phyloP scores from a whole-genome alignment of 2,329 filamentous ascomycete genomes.

The Massarina eburnea region DNA sequence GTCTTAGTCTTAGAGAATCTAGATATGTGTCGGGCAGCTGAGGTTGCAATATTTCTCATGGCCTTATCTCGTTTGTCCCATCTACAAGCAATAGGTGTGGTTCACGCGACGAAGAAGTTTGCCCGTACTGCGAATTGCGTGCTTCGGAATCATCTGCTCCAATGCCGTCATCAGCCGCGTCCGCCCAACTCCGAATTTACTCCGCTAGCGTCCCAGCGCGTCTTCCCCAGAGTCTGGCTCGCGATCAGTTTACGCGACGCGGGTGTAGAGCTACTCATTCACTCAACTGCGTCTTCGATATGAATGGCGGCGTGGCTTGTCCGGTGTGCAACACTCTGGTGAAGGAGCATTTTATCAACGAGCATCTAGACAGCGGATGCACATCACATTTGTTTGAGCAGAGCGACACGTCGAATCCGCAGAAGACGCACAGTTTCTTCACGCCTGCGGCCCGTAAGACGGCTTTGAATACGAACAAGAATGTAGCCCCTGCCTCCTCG shows the following conservation, averaged over 20 bases:
- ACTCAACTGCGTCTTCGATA: slow-evolving; percentile 17
- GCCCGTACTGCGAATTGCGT: slow-evolving; percentile 36
- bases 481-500: slow-evolving; percentile 22
- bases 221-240: slow-evolving; percentile 10
- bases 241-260: slow-evolving; percentile 24
- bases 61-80: not conserved
- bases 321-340: slow-evolving; percentile 79
- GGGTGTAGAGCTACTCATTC: slow-evolving; percentile 8
- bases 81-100: not conserved
- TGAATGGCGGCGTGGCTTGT: slow-evolving; percentile 63
- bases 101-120: not conserved
- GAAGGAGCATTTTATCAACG: slow-evolving; percentile 76
- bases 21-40: slow-evolving; percentile 7
- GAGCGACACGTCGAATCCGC: slow-evolving; percentile 36
- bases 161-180: slow-evolving; percentile 35
- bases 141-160: slow-evolving; percentile 23
- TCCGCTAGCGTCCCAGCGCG: slow-evolving; percentile 10
- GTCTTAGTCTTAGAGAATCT: not conserved
- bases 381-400: slow-evolving; percentile 64
- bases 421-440: slow-evolving; percentile 55
- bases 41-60: slow-evolving; percentile 13
- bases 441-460: slow-evolving; percentile 52
- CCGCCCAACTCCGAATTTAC: slow-evolving; percentile 12
- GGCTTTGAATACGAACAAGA: slow-evolving; percentile 20
- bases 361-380: slow-evolving; percentile 86